These are phyloP conservation scores for Aegilops speltoides DNA, from an alignment of 176 grass and related monocot genomes.

Conservation along the genomic window DNA sequence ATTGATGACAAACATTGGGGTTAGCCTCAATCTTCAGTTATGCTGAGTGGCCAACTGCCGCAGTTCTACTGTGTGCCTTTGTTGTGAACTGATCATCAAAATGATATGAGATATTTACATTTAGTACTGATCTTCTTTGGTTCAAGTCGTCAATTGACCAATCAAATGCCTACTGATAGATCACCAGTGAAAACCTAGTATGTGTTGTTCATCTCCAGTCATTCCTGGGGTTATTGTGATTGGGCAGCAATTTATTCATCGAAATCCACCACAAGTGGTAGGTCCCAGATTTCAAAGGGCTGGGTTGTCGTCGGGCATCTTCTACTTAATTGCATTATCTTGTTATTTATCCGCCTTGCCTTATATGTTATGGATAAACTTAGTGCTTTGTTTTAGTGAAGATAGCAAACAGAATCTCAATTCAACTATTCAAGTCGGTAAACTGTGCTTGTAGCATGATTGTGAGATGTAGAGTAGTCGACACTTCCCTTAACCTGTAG, in stretches of 20 bases:
- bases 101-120: not conserved
- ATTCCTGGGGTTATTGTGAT: not conserved
- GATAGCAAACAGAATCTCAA: not conserved
- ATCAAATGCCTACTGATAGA: not conserved
- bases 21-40: not conserved
- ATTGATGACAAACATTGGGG: not conserved
- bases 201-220: not conserved
- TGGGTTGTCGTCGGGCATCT: not conserved
- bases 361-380: not conserved
- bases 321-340: not conserved
- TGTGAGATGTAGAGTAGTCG: not conserved
- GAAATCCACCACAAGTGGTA: not conserved
- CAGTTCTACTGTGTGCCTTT: not conserved
- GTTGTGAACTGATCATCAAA: not conserved
- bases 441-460: not conserved
- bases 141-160: not conserved
- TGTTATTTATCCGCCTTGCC: not conserved
- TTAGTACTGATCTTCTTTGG: not conserved
- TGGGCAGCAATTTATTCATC: not conserved
- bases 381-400: not conserved
- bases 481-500: not conserved
- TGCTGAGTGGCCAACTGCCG: not conserved
- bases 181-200: not conserved
- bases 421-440: not conserved
- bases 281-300: not conserved